A percentile compares a stretch with the other conserved stretches of the same genome.
These are phyloP conservation scores for Emericellopsis atlantica DNA, from an alignment of 2,329 filamentous ascomycete species.

Conservation along the genomic window DNA sequence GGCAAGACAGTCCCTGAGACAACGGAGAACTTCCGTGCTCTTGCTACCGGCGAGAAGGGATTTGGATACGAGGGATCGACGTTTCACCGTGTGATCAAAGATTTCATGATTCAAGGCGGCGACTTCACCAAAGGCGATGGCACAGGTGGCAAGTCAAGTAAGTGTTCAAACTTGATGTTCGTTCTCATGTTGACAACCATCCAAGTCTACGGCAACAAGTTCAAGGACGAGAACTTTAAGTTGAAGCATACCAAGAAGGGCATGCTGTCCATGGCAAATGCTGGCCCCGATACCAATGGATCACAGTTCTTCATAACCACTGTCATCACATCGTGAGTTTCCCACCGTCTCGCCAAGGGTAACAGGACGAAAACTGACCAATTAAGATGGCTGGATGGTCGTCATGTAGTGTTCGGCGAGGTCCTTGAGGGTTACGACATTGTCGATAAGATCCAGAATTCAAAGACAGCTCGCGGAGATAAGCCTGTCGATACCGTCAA, in stretches of 20 bases:
- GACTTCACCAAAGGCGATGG: constrained; percentile 77
- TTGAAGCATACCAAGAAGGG: constrained; percentile 82
- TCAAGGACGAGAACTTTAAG: constrained; percentile 90
- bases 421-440: constrained; percentile 77
- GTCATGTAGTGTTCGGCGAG: constrained; percentile 81
- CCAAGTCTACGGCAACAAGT: constrained; percentile 69
- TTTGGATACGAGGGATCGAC: constrained; percentile 69
- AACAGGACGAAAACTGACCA: constrained; percentile 3
- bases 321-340: constrained; percentile 57
- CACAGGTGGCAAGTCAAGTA: constrained; percentile 76
- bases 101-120: constrained; percentile 87
- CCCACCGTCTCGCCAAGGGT: background rate
- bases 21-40: constrained; percentile 60
- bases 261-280: constrained; percentile 75
- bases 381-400: constrained; percentile 65
- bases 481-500: constrained; percentile 58
- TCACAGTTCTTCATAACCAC: constrained; percentile 90
- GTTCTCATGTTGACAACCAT: constrained; percentile 3
- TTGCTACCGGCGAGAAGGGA: constrained; percentile 77
- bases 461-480: constrained; percentile 51
- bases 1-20: constrained; percentile 78
- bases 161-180: constrained; percentile 15
- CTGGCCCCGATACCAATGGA: constrained; percentile 75
- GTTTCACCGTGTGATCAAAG: constrained; percentile 86
- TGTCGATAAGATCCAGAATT: constrained; percentile 66